Conservation (phyloP, 441 rosid species). For the Eutrema salsugineum region DNA sequence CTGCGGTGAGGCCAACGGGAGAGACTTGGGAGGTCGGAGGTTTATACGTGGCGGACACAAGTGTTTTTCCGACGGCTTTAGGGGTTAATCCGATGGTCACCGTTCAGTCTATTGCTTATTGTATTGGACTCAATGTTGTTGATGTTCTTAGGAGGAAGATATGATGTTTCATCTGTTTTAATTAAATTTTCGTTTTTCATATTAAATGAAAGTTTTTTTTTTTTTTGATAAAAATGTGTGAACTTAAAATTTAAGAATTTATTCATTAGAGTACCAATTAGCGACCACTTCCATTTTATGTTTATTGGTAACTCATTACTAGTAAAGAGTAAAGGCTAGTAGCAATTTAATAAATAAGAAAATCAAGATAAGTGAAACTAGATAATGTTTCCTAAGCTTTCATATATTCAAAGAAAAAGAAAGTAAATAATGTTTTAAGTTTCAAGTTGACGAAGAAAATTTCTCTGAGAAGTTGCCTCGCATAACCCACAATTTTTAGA, state of each 20-base stretch:
- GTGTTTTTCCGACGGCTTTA: slow-evolving; percentile 85
- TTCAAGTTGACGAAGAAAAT: slow-evolving; percentile 10
- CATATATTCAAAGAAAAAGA: not conserved
- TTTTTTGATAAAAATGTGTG: not conserved
- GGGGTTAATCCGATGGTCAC: slow-evolving; percentile 94
- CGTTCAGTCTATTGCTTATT: slow-evolving; percentile 75
- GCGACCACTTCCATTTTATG: not conserved
- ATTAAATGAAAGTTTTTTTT: not conserved
- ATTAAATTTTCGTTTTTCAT: not conserved
- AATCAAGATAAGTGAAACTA: not conserved
- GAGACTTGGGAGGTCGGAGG: slow-evolving; percentile 85
- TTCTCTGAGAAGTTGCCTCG: not conserved
- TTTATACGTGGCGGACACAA: slow-evolving; percentile 67
- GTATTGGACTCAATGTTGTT: slow-evolving; percentile 61
- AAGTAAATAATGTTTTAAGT: not conserved
- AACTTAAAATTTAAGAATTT: not conserved
- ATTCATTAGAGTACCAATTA: not conserved
- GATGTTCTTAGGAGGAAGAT: slow-evolving; percentile 46
- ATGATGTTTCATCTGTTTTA: not conserved
- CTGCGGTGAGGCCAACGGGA: slow-evolving; percentile 68
- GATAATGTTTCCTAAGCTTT: not conserved
- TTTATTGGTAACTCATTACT: not conserved
- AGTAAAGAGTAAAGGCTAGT: not conserved
- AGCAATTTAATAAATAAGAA: slow-evolving; percentile 2
- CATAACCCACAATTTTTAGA: not conserved